Base-by-base conservation (phyloP, 106 monocot species). In the Triglochin maritima region DNA sequence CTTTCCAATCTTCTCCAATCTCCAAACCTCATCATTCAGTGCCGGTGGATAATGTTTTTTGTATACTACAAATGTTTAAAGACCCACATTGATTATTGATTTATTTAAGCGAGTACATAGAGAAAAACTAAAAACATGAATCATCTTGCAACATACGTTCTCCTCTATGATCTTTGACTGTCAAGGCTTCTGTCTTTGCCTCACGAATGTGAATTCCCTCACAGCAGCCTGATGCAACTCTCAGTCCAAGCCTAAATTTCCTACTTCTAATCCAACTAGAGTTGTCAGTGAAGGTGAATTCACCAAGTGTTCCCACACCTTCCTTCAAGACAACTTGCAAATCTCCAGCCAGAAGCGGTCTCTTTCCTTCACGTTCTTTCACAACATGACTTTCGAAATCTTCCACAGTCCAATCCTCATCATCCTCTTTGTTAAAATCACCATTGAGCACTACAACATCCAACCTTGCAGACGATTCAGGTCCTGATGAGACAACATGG, bases 31-130 rank as follows among this genome's bases (percentile, higher is more conserved):
- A 74, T 96, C 90, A 60, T 82, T 85, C 70, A 90, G 76, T 29
- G 90, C 79, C 63, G 95, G 95, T 47, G 95, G 95, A 58, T 95
- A 95, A 71, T 95, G 95, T 72, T 95, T 95, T 82, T 95, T 95
- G 81, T 95, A 95, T 63, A 95, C 94, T 95, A 73, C 9, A 77
- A 63, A 29, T 29, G 29, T 29, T 29, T 29, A 29, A 29, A 1
- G 29, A 29, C 29, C 29, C 29, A 29, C 29, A 29, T 0, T 29
- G 29, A 29, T 29, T 29, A 29, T 29, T 29, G 29, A 29, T 29
- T 29, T 29, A 29, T 29, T 29, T 29, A 29, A 29, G 29, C 29
- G 1, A 29, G 29, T 29, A 29, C 29, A 29, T 29, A 29, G 29
- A 29, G 29, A 29, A 29, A 29, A 29, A 29, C 29, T 81, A 75